Evolutionary conservation across 768 basidiomycete genomes (phyloP).

Genomic region (Rossbeevera mucosa): DNA sequence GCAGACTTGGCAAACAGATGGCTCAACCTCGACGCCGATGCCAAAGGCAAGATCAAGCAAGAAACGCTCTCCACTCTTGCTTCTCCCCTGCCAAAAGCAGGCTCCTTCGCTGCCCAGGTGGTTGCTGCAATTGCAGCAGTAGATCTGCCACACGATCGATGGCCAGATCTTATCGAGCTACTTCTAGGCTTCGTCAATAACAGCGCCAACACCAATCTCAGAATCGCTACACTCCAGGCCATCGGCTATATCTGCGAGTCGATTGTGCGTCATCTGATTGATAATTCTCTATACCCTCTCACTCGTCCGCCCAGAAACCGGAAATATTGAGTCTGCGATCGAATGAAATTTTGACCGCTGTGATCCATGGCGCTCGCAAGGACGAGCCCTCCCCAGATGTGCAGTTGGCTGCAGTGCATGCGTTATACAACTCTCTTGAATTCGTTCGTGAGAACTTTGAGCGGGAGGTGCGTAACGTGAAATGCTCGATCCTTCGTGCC

Average conservation of each 20-base stretch:
- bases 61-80: constrained; percentile 79
- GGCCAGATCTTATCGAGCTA: constrained; percentile 86
- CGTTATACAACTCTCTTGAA: constrained; percentile 91
- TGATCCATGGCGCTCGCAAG: constrained; percentile 96
- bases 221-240: constrained; percentile 85
- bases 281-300: constrained; percentile 3
- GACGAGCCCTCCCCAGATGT: constrained; percentile 91
- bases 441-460: constrained; percentile 98
- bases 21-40: constrained; percentile 65
- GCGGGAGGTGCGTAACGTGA: constrained; percentile 66
- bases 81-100: constrained; percentile 66
- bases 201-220: constrained; percentile 62
- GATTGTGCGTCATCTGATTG: constrained; percentile 60
- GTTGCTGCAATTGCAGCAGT: constrained; percentile 92
- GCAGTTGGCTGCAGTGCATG: constrained; percentile 88
- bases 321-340: constrained; percentile 84
- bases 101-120: constrained; percentile 87
- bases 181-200: constrained; percentile 85
- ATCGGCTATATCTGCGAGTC: constrained; percentile 98
- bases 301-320: constrained; percentile 61
- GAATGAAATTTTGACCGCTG: constrained; percentile 97
- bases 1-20: constrained; percentile 74
- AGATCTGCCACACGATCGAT: constrained; percentile 83
- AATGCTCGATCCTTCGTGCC: background rate
- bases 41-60: constrained; percentile 81